Percentiles rank a stretch among this genome's conserved stretches.
These are phyloP conservation scores for Colletotrichum sansevieriae DNA, from an alignment of 2,329 filamentous ascomycete genomes.

Conservation along the genomic window DNA sequence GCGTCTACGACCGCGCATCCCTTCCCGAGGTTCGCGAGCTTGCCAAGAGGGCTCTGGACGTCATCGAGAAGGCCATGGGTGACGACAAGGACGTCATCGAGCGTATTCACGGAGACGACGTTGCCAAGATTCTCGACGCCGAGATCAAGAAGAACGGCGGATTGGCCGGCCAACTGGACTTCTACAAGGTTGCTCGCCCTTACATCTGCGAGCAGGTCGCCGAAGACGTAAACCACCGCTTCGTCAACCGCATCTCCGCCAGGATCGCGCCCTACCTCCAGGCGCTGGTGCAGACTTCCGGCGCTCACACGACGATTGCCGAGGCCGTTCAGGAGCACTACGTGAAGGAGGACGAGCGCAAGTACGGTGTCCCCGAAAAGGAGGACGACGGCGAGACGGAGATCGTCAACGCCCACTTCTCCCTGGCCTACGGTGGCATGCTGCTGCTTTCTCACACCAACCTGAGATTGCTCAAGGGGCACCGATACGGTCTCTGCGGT, in stretches of 20 bases:
- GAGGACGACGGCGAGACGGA: constrained; percentile 94
- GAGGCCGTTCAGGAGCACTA: constrained; percentile 83
- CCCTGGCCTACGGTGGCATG: constrained; percentile 97
- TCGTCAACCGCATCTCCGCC: constrained; percentile 77
- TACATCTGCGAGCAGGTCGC: constrained; percentile 89
- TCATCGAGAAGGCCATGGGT: constrained; percentile 95
- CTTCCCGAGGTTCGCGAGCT: constrained; percentile 95
- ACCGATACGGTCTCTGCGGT: constrained; percentile 96
- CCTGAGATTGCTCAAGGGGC: constrained; percentile 92
- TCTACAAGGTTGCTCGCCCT: constrained; percentile 75
- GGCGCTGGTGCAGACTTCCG: constrained; percentile 73
- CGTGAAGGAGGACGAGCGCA: constrained; percentile 86
- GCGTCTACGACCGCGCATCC: constrained; percentile 87
- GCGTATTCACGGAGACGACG: constrained; percentile 78
- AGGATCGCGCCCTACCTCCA: constrained; percentile 82
- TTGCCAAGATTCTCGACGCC: constrained; percentile 79
- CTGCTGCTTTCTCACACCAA: constrained; percentile 96
- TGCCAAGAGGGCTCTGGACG: constrained; percentile 82
- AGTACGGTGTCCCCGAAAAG: constrained; percentile 85
- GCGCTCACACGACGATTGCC: constrained; percentile 73
- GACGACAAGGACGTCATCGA: constrained; percentile 75
- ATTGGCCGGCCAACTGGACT: constrained; percentile 70
- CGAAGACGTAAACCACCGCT: constrained; percentile 88
- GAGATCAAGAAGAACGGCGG: constrained; percentile 80
- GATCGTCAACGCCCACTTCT: constrained; percentile 98